Percentiles rank a stretch among this genome's conserved stretches.
Evolutionary conservation across 163 green algal genomes (phyloP).

Genomic region (Volvox carteri): DNA sequence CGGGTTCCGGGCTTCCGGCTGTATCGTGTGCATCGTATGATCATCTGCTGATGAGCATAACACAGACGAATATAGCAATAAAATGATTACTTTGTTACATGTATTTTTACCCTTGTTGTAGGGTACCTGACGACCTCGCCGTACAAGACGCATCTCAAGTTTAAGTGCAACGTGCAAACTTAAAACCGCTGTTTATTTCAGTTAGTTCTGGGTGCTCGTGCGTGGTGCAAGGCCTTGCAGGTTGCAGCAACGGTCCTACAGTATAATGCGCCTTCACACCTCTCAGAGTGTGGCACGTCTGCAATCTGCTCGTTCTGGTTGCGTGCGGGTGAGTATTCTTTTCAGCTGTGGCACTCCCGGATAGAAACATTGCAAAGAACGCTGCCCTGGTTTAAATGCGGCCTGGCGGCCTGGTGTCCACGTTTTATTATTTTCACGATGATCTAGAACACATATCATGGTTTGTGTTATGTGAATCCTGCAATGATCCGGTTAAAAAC

Average conservation of each 20-base stretch:
- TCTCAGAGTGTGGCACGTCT: constrained; percentile 6
- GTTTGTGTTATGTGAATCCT: no score
- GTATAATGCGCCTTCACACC: constrained; percentile 26
- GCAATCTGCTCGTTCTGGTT: constrained; percentile 8
- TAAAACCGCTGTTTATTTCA: neutral
- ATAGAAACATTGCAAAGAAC: neutral
- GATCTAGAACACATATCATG: no score
- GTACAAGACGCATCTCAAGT: neutral
- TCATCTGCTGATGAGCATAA: no score
- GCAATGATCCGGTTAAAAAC: no score
- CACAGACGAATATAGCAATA: no score
- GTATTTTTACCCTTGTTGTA: no score
- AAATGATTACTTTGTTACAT: no score
- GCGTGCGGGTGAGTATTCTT: neutral
- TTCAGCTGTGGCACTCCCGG: neutral
- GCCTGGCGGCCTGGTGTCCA: constrained; percentile 4
- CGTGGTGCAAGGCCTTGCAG: neutral
- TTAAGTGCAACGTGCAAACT: neutral
- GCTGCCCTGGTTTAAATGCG: neutral
- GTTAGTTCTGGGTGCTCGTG: neutral
- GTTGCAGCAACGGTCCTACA: neutral
- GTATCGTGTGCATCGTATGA: no score
- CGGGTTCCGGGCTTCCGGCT: no score
- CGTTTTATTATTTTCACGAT: no score
- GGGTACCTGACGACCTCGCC: neutral